Conservation (phyloP, 2,329 filamentous ascomycete species). For the Epichloe brachyelytri region DNA sequence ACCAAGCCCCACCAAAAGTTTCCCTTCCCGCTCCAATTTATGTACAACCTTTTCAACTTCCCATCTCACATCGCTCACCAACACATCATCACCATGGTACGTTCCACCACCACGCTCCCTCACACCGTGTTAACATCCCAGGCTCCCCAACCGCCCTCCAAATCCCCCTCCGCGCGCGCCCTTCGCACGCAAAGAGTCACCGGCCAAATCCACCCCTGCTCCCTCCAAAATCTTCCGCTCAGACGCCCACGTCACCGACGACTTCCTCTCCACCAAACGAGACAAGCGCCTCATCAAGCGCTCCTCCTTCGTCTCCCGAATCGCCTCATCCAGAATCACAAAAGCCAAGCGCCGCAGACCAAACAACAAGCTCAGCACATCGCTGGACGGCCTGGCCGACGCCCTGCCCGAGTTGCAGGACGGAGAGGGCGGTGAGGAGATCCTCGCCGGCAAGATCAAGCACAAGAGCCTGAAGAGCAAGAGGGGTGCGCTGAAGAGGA, state of each 20-base stretch:
- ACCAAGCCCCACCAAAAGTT: neutral
- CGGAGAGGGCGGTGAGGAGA: conserved; percentile 32
- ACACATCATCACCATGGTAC: neutral
- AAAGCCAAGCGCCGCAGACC: conserved; percentile 35
- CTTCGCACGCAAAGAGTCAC: conserved; percentile 40
- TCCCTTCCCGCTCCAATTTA: neutral
- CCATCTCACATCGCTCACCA: neutral
- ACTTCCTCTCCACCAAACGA: conserved; percentile 61
- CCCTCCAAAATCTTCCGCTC: conserved; percentile 37
- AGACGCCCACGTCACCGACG: conserved; percentile 36
- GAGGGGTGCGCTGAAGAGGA: conserved; percentile 71
- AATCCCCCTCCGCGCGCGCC: conserved; percentile 43
- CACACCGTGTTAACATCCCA: conserved; percentile 3
- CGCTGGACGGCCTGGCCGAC: conserved; percentile 63
- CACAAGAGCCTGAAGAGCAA: conserved; percentile 63
- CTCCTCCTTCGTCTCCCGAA: conserved; percentile 63
- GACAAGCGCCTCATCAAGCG: conserved; percentile 78
- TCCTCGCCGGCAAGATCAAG: conserved; percentile 45
- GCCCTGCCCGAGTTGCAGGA: conserved; percentile 55
- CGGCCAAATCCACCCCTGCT: conserved; percentile 34
- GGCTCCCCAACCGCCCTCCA: conserved; percentile 22
- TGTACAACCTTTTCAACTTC: neutral
- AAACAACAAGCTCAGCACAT: conserved; percentile 65
- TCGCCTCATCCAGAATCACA: conserved; percentile 42
- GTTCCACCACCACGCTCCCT: neutral